phyloP scores from a whole-genome alignment of 2,329 filamentous ascomycete species.

The Xylaria digitata region DNA sequence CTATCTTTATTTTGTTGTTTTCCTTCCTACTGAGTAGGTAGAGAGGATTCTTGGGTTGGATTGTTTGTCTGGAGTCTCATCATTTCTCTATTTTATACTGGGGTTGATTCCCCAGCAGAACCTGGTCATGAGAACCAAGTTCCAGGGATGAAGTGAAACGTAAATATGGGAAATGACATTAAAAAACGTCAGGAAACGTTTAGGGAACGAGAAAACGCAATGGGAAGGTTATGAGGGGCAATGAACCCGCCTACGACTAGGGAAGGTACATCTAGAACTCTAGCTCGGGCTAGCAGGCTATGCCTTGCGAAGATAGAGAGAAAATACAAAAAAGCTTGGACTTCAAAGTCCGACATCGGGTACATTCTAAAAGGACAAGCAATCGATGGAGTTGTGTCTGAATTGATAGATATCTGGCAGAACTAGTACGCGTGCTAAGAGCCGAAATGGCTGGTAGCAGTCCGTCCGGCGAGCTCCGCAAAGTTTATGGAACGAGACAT shows the following conservation, averaged over 20 bases:
- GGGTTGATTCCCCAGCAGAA: background rate
- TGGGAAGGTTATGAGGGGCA: background rate
- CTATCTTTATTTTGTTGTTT: background rate
- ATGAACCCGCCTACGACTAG: background rate
- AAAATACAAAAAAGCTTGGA: background rate
- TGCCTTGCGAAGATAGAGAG: constrained; percentile 6
- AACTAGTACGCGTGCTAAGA: too few relatives aligned
- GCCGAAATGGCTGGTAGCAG: too few relatives aligned
- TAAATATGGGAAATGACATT: background rate
- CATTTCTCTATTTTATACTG: background rate
- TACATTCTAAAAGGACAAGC: too few relatives aligned
- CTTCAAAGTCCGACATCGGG: too few relatives aligned
- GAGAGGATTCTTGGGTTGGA: background rate
- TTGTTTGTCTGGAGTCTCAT: background rate
- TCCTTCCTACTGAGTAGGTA: background rate
- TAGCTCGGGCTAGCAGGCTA: constrained; percentile 13
- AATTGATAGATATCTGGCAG: too few relatives aligned
- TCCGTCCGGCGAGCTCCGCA: too few relatives aligned
- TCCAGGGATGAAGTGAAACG: background rate
- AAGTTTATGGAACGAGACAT: too few relatives aligned
- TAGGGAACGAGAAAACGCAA: background rate
- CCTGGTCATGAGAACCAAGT: background rate
- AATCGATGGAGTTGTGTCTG: too few relatives aligned
- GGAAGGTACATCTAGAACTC: background rate
- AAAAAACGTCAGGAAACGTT: constrained; percentile 13